Conservation (phyloP, 2,329 filamentous ascomycete species). For the Talaromyces sp. region DNA sequence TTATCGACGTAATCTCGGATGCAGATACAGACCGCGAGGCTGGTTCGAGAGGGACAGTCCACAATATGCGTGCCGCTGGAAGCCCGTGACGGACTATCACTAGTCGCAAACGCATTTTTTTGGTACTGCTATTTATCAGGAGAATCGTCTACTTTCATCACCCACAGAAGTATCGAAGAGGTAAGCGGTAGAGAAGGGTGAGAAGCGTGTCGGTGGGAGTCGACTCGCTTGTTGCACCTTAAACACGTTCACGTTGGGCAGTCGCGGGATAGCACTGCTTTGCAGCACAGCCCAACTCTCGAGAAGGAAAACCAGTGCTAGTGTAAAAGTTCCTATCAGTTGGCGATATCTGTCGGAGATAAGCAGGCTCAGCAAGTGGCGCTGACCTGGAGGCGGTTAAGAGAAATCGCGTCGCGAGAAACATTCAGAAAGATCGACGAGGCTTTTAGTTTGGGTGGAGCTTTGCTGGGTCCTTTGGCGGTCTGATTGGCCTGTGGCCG, state of each 20-base stretch:
- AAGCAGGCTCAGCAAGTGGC: background rate
- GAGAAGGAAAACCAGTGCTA: background rate
- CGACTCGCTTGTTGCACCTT: background rate
- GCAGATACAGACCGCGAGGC: constrained; percentile 26
- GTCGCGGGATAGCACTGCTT: background rate
- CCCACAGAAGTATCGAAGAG: background rate
- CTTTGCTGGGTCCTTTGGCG: background rate
- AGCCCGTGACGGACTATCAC: constrained; percentile 68
- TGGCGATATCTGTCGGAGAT: background rate
- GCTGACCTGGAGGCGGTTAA: background rate
- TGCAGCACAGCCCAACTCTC: background rate
- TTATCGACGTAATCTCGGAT: constrained; percentile 30
- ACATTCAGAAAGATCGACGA: background rate
- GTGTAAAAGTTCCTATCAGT: background rate
- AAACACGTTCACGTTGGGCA: background rate
- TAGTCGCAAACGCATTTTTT: constrained; percentile 66
- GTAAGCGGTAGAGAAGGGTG: background rate
- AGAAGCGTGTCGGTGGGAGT: background rate
- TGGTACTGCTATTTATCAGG: background rate
- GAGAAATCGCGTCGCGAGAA: background rate
- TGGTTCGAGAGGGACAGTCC: constrained; percentile 50
- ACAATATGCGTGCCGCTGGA: constrained; percentile 68
- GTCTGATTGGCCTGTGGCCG: background rate
- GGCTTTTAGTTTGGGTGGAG: background rate
- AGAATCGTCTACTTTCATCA: background rate